Evolutionary conservation across 371 early-diverging fungal species (phyloP), one percentile per base, ranked within the genome.

Genomic region (Conidiobolus incongruus): DNA sequence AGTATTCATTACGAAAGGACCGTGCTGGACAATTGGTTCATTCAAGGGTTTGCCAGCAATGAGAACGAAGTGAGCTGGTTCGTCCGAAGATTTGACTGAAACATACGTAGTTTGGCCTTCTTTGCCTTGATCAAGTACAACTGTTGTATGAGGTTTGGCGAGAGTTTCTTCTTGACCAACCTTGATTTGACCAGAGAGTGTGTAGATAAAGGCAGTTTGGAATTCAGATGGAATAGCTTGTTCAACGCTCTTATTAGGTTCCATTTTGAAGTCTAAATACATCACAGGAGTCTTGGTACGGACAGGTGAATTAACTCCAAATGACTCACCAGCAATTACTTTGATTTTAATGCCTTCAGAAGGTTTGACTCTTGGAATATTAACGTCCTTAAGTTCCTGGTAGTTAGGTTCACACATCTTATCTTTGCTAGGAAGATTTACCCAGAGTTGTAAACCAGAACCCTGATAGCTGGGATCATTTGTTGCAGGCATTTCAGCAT

Each of bases 321-420:
- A n/a, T n/a, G n/a, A n/a, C n/a, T n/a, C n/a, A n/a, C n/a, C n/a
- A n/a, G n/a, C n/a, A n/a, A n/a, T n/a, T n/a, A n/a, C n/a, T n/a
- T n/a, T n/a, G n/a, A n/a, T n/a, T n/a, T n/a, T n/a, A n/a, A n/a
- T n/a, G n/a, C n/a, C n/a, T n/a, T n/a, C n/a, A n/a, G n/a, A n/a
- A n/a, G n/a, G n/a, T n/a, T n/a, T n/a, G n/a, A n/a, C n/a, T n/a
- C n/a, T n/a, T n/a, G n/a, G n/a, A n/a, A n/a, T n/a, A n/a, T n/a
- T n/a, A n/a, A n/a, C n/a, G n/a, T n/a, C n/a, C n/a, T n/a, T n/a
- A n/a, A n/a, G n/a, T n/a, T n/a, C n/a, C n/a, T 79, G 78, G 55
- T 79, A 79, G 23, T 62, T 54, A 0, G 79, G 81, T 33, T 62
- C 55, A 21, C 61, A 57, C 74, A 77, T 69, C 62, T 80, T 80